phyloP scores from a whole-genome alignment of 2,329 filamentous ascomycete genomes.

The Didymella arachidicola region DNA sequence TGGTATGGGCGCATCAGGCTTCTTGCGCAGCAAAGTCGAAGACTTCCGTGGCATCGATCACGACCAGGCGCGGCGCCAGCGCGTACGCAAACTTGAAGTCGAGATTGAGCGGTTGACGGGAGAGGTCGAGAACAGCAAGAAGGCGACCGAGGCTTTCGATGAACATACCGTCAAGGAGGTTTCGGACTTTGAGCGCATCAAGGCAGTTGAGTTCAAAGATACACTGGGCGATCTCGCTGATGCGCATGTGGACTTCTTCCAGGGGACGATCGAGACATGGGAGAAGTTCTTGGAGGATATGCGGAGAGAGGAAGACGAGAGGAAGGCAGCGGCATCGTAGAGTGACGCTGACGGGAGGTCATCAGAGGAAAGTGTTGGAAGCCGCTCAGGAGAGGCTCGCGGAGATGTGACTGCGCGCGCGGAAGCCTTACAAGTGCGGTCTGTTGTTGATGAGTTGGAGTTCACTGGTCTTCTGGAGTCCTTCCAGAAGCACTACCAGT shows the following conservation, averaged over 20 bases:
- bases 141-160: constrained; percentile 89
- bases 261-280: constrained; percentile 81
- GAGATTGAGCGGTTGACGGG: constrained; percentile 89
- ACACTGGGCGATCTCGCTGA: constrained; percentile 85
- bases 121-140: constrained; percentile 85
- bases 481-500: constrained; percentile 5
- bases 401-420: neutral
- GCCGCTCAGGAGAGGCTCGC: neutral
- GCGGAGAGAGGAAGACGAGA: constrained; percentile 68
- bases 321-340: constrained; percentile 39
- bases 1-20: constrained; percentile 78
- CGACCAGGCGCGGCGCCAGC: constrained; percentile 86
- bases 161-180: constrained; percentile 95
- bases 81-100: constrained; percentile 87
- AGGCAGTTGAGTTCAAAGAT: constrained; percentile 87
- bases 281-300: constrained; percentile 88
- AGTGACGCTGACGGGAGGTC: neutral
- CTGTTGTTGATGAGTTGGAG: constrained; percentile 1
- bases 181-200: constrained; percentile 94
- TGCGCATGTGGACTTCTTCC: constrained; percentile 87
- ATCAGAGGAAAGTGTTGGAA: neutral
- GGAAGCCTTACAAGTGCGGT: neutral
- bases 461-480: constrained; percentile 3
- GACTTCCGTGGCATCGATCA: constrained; percentile 97
- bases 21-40: constrained; percentile 92